phyloP scores from a whole-genome alignment of 495 filamentous ascomycete species.

The Penicillium daleae region DNA sequence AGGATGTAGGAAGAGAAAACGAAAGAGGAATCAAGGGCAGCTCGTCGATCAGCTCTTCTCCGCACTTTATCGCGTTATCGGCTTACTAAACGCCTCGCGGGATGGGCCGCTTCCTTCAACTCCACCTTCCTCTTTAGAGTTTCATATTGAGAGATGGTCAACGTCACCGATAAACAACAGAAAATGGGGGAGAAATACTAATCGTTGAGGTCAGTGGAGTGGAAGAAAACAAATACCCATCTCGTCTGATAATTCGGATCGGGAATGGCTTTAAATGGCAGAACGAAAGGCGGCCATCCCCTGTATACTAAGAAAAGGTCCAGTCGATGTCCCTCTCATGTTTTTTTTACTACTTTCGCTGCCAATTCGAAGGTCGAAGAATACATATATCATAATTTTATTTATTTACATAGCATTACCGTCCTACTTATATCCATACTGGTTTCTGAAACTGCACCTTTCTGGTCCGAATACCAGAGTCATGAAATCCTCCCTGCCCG shows the following conservation, averaged over 20 bases:
- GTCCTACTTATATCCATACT: neutral
- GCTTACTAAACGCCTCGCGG: constrained; percentile 22
- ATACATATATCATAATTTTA: too few relatives aligned
- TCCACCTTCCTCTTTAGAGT: constrained; percentile 1
- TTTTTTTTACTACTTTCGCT: neutral
- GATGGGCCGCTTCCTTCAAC: neutral
- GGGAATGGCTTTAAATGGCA: neutral
- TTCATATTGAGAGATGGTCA: neutral
- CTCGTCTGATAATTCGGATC: neutral
- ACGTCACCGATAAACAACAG: neutral
- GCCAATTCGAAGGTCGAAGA: too few relatives aligned
- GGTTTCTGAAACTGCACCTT: neutral
- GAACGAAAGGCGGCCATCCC: neutral
- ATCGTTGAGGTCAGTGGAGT: neutral
- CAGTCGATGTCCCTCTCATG: neutral
- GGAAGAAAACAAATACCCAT: neutral
- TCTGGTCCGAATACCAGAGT: neutral
- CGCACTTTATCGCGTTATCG: constrained; percentile 32
- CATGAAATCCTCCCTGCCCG: neutral
- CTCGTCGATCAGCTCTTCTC: constrained; percentile 17
- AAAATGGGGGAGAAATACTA: neutral
- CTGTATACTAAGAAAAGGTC: neutral
- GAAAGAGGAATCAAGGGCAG: constrained; percentile 9
- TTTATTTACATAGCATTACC: too few relatives aligned
- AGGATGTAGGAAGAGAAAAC: constrained; percentile 11